phyloP scores from a whole-genome alignment of 164 flowering plant genomes.

The Houttuynia cordata region DNA sequence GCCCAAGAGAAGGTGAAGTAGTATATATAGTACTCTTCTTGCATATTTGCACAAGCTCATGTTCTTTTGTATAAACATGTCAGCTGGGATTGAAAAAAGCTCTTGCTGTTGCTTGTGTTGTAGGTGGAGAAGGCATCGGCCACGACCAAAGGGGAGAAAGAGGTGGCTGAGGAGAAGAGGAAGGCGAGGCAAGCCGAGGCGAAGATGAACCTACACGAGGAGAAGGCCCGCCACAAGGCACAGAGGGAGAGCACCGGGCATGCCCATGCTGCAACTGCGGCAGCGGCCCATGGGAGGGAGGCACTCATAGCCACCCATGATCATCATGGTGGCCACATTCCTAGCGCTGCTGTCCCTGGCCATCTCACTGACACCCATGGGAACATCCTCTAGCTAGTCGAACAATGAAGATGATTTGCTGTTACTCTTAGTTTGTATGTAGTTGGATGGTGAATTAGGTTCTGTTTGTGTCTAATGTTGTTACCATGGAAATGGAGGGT shows the following conservation, averaged over 20 bases:
- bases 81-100: background rate
- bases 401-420: too few species aligned
- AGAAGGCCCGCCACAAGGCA: constrained; percentile 33
- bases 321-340: constrained; percentile 2
- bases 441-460: too few species aligned
- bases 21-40: too few species aligned
- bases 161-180: constrained; percentile 39
- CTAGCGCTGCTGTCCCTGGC: background rate
- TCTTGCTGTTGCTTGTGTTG: background rate
- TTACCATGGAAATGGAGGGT: too few species aligned
- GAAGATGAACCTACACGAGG: constrained; percentile 43
- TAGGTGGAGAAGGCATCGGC: constrained; percentile 52
- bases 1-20: constrained; percentile 46
- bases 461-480: background rate
- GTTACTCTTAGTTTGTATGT: too few species aligned
- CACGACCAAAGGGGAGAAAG: constrained; percentile 42
- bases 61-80: background rate
- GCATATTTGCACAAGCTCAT: too few species aligned
- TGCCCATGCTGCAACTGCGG: background rate
- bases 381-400: too few species aligned
- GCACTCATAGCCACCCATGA: background rate
- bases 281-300: background rate
- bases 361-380: background rate
- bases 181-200: constrained; percentile 67
- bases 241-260: constrained; percentile 21